A percentile compares a stretch with the other conserved stretches of the same genome.
These are phyloP conservation scores for Aspergillus texensis DNA, from an alignment of 2,329 filamentous ascomycete genomes.

Conservation along the genomic window DNA sequence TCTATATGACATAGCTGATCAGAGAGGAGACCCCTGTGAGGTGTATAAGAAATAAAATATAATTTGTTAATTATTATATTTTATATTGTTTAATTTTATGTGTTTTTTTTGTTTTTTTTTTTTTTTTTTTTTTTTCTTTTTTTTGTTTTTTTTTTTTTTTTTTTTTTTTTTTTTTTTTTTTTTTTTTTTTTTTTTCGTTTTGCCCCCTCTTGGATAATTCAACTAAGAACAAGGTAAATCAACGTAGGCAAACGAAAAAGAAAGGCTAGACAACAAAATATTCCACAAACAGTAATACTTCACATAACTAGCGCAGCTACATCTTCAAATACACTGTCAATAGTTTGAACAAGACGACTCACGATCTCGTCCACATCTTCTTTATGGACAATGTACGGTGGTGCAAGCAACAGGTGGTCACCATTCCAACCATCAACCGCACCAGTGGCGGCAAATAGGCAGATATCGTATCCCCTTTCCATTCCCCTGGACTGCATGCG, in stretches of 20 bases:
- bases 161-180: too few species aligned
- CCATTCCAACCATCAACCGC: constrained; percentile 43
- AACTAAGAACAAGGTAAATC: neutral
- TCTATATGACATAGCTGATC: too few species aligned
- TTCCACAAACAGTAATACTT: neutral
- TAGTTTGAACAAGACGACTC: neutral
- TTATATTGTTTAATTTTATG: too few species aligned
- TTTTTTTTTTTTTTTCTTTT: too few species aligned
- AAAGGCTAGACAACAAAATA: neutral
- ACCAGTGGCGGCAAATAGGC: constrained; percentile 9
- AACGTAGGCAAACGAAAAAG: neutral
- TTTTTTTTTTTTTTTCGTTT: too few species aligned
- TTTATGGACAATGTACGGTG: constrained; percentile 4
- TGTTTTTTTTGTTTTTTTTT: too few species aligned
- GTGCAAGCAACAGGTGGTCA: constrained; percentile 35
- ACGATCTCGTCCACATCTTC: constrained; percentile 8
- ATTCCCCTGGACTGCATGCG: constrained; percentile 8
- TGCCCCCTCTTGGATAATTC: neutral
- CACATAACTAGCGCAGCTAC: neutral
- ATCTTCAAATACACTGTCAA: constrained; percentile 9
- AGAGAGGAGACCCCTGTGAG: too few species aligned
- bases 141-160: too few species aligned
- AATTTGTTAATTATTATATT: too few species aligned
- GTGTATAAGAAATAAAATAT: too few species aligned
- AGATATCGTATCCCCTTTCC: constrained; percentile 10